phyloP scores from a whole-genome alignment of 768 basidiomycete genomes.

The Collybia sp. region DNA sequence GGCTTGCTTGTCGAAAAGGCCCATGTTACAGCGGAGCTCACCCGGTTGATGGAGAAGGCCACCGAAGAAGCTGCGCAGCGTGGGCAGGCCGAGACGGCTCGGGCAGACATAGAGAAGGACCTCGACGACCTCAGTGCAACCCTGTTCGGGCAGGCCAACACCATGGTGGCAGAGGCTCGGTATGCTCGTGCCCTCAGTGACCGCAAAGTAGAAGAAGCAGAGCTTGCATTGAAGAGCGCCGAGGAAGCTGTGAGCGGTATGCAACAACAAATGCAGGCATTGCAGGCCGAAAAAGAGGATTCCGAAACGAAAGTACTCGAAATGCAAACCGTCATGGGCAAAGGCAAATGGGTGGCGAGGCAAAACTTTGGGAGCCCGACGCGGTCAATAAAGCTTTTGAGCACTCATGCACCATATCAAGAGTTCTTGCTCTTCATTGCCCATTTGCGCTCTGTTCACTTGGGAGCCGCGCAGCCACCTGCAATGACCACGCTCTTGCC shows the following conservation, averaged over 20 bases:
- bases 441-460: conserved; percentile 71
- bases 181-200: conserved; percentile 61
- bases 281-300: conserved; percentile 64
- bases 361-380: conserved; percentile 22
- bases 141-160: conserved; percentile 90
- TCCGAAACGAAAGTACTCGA: conserved; percentile 49
- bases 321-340: conserved; percentile 51
- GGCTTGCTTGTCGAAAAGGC: conserved; percentile 89
- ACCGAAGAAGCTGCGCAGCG: conserved; percentile 90
- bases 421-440: conserved; percentile 77
- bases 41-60: conserved; percentile 89
- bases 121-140: conserved; percentile 90
- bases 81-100: conserved; percentile 85
- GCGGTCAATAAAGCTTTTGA: conserved; percentile 45
- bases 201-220: conserved; percentile 71
- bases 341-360: conserved; percentile 63
- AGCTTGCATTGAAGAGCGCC: conserved; percentile 72
- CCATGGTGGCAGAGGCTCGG: conserved; percentile 95
- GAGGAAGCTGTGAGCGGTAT: conserved; percentile 83
- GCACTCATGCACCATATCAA: conserved; percentile 68
- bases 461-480: conserved; percentile 55
- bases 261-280: conserved; percentile 78
- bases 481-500: conserved; percentile 69
- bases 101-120: conserved; percentile 84
- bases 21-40: conserved; percentile 89